Conservation (phyloP, 768 basidiomycete species). For the Russula foetens region DNA sequence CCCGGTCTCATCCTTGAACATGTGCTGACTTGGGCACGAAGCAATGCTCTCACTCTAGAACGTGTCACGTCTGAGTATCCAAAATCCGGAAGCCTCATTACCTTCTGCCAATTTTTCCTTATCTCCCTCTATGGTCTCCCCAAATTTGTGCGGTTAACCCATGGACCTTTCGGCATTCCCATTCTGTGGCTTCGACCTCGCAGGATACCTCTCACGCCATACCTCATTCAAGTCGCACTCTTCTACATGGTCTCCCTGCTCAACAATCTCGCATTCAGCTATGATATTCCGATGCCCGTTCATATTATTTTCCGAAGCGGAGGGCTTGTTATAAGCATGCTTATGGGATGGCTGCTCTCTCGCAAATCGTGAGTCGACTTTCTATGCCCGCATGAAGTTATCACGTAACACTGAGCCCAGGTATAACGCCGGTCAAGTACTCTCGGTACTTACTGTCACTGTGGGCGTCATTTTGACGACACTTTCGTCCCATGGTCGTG, state of each 20-base stretch:
- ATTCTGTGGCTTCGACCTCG: conserved; percentile 50
- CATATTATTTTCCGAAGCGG: conserved; percentile 94
- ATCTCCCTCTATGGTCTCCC: conserved; percentile 71
- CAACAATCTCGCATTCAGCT: conserved; percentile 89
- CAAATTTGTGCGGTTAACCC: conserved; percentile 36
- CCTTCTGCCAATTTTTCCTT: conserved; percentile 76
- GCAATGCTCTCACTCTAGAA: conserved; percentile 75
- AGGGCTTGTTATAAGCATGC: conserved; percentile 76
- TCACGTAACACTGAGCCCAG: conserved; percentile 29
- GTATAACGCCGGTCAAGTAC: conserved; percentile 55
- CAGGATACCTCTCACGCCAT: conserved; percentile 61
- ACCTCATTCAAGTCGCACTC: conserved; percentile 72
- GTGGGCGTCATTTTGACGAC: conserved; percentile 75
- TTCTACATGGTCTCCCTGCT: conserved; percentile 74
- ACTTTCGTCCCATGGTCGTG: conserved; percentile 46
- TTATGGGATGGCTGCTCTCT: conserved; percentile 62
- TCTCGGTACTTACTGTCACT: conserved; percentile 76
- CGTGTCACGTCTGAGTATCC: conserved; percentile 62
- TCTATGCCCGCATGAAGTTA: neutral
- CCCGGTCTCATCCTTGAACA: neutral
- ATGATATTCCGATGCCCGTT: conserved; percentile 80
- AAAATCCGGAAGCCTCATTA: conserved; percentile 72
- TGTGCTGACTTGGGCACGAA: conserved; percentile 24
- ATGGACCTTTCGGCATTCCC: conserved; percentile 5
- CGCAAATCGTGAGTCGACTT: conserved; percentile 45